Conservation (phyloP, 1,284 basidiomycete species). For the Cutaneotrichosporon cutaneum region DNA sequence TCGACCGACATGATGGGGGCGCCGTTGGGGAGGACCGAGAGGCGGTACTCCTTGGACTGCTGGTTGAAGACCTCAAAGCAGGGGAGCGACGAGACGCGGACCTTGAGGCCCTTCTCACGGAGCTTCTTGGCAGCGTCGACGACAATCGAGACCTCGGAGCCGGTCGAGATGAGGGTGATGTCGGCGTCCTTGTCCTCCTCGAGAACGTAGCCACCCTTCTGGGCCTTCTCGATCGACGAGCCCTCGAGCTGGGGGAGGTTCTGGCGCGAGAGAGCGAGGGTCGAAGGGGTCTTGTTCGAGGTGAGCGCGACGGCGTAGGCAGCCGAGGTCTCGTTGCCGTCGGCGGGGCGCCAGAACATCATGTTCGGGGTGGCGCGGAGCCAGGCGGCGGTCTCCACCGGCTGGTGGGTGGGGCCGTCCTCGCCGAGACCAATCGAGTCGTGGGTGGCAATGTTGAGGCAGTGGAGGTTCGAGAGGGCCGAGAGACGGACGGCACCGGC, state of each 20-base stretch:
- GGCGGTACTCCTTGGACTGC: constrained; percentile 74
- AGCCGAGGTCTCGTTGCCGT: constrained; percentile 90
- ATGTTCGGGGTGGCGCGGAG: constrained; percentile 88
- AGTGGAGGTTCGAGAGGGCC: constrained; percentile 82
- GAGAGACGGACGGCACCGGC: constrained; percentile 86
- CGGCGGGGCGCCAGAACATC: constrained; percentile 86
- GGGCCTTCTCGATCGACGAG: constrained; percentile 79
- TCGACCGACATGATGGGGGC: constrained; percentile 88
- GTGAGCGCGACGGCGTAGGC: constrained; percentile 78
- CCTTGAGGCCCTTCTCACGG: constrained; percentile 72
- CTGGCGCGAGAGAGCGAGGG: constrained; percentile 50
- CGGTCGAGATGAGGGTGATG: constrained; percentile 82
- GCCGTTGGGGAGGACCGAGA: constrained; percentile 81
- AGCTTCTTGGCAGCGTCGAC: constrained; percentile 79
- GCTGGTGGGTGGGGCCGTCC: constrained; percentile 88
- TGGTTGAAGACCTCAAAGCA: constrained; percentile 84
- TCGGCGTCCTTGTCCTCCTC: constrained; percentile 70
- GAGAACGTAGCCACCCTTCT: constrained; percentile 85
- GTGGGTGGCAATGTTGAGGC: constrained; percentile 70
- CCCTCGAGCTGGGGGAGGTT: constrained; percentile 82
- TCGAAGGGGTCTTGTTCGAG: constrained; percentile 72
- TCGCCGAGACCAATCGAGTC: constrained; percentile 87
- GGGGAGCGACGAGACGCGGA: constrained; percentile 80
- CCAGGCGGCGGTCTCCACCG: constrained; percentile 78
- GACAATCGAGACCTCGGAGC: constrained; percentile 75